These are phyloP conservation scores for Nitzschia putrida DNA, from an alignment of 108 stramenopile species.

Conservation along the genomic window DNA sequence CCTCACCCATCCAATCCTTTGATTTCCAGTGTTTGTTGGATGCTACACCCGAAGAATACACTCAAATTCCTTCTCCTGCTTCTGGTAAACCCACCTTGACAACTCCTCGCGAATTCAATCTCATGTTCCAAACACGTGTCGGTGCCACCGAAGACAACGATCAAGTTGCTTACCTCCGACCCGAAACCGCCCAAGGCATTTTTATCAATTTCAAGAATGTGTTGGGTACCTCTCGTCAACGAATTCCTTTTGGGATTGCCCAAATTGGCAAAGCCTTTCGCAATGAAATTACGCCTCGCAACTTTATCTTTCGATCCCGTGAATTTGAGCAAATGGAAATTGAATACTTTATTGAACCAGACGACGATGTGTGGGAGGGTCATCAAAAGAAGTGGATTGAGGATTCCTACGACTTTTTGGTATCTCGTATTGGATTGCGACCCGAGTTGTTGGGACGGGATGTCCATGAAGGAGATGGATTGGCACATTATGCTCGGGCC, in stretches of 20 bases:
- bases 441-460: slow-evolving; percentile 88
- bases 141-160: slow-evolving; percentile 84
- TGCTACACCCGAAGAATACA: slow-evolving; percentile 79
- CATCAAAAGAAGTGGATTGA: slow-evolving; percentile 88
- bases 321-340: slow-evolving; percentile 99
- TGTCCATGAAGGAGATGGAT: slow-evolving; percentile 84
- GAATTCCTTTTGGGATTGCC: slow-evolving; percentile 94
- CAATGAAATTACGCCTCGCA: slow-evolving; percentile 96
- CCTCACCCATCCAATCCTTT: slow-evolving; percentile 49
- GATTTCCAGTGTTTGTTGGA: slow-evolving; percentile 76
- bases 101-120: slow-evolving; percentile 93
- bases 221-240: slow-evolving; percentile 67
- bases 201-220: slow-evolving; percentile 97
- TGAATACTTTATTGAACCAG: slow-evolving; percentile 91
- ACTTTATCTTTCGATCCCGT: slow-evolving; percentile 95
- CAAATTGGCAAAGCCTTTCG: slow-evolving; percentile 98
- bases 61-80: slow-evolving; percentile 86
- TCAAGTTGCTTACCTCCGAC: slow-evolving; percentile 86
- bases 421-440: slow-evolving; percentile 67
- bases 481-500: slow-evolving; percentile 97
- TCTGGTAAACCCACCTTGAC: slow-evolving; percentile 89
- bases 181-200: slow-evolving; percentile 99
- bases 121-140: slow-evolving; percentile 96
- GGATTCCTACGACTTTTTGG: slow-evolving; percentile 70
- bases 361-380: slow-evolving; percentile 83